Base-by-base conservation (phyloP, 441 rosid species). In the Croton setiger region DNA sequence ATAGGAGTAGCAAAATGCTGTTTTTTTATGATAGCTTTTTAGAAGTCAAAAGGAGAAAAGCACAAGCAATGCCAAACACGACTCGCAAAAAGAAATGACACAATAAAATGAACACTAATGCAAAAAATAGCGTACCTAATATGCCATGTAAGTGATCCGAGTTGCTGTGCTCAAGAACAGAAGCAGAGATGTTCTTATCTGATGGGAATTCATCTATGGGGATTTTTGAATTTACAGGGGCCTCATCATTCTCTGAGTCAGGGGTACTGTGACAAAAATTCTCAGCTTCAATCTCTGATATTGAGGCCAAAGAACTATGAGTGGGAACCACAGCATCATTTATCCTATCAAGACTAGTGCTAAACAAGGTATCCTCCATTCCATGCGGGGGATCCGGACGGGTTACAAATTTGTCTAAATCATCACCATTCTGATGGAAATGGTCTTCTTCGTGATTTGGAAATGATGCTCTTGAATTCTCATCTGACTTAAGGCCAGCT, bases 271-370 rank as follows among this genome's bases (percentile, higher is more conserved):
- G 82, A 80, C 67, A 66, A 74, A 69, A 65, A 64, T 81, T 76
- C 75, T 82, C 84, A 6, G 64, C 62, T 80, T 87, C 93, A 69
- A 80, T 90, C 82, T 89, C 97, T 67, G 89, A 85, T 73, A 76
- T 78, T 68, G 83, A 74, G 21, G 76, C 83, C 74, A 84, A 75
- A 68, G 81, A 72, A 68, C 75, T 71, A 39, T 70, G 85, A 45
- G 62, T 62, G 35, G 80, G 69, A 74, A 76, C 78, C 75, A 84
- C 88, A n/a, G 55, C 68, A 58, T 66, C 81, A 74, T 77, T 83
- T 53, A 71, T 61, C 69, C 72, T 83, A 68, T 80, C 80, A 15
- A 53, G 63, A 61, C 72, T 55, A 54, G 65, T 20, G 39, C 69
- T 71, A 68, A 21, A 68, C 61, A 67, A 55, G 62, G 54, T 63